Evolutionary conservation across 345 rosid genomes (phyloP).

Genomic region (Xanthoceras sorbifolium): DNA sequence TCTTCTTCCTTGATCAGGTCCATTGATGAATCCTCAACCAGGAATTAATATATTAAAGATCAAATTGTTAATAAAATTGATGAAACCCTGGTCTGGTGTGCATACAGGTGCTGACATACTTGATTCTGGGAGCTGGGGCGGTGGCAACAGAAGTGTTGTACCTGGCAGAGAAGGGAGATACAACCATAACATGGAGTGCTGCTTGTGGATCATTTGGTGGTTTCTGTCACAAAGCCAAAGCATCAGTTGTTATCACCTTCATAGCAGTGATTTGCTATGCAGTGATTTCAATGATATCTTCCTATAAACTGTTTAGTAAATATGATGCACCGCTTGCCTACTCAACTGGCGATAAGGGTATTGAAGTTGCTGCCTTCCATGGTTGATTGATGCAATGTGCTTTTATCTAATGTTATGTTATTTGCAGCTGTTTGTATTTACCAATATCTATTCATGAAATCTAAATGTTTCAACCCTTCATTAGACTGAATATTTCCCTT

Average conservation of each 20-base stretch:
- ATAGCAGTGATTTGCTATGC: slow-evolving; percentile 46
- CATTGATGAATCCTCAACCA: too few relatives aligned
- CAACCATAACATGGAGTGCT: slow-evolving; percentile 70
- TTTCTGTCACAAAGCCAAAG: slow-evolving; percentile 71
- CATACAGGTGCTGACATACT: slow-evolving; percentile 72
- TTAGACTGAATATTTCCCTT: too few relatives aligned
- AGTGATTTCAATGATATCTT: slow-evolving; percentile 65
- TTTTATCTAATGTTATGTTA: too few relatives aligned
- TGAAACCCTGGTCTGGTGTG: not conserved
- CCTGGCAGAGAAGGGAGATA: slow-evolving; percentile 72
- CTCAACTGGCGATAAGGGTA: slow-evolving; percentile 28
- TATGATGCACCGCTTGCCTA: slow-evolving; percentile 57
- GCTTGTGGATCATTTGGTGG: slow-evolving; percentile 60
- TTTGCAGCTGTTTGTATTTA: too few relatives aligned
- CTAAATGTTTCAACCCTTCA: too few relatives aligned
- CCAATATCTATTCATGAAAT: too few relatives aligned
- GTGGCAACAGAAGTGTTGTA: slow-evolving; percentile 71
- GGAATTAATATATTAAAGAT: too few relatives aligned
- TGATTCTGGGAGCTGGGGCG: slow-evolving; percentile 68
- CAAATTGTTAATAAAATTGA: too few relatives aligned
- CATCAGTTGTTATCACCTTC: slow-evolving; percentile 66
- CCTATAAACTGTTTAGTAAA: slow-evolving; percentile 79
- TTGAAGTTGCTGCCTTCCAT: slow-evolving; percentile 44
- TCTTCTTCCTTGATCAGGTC: slow-evolving; percentile 91
- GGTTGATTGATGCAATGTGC: too few relatives aligned